phyloP scores from a whole-genome alignment of 2,329 filamentous ascomycete species.

The Fusarium euwallaceae region DNA sequence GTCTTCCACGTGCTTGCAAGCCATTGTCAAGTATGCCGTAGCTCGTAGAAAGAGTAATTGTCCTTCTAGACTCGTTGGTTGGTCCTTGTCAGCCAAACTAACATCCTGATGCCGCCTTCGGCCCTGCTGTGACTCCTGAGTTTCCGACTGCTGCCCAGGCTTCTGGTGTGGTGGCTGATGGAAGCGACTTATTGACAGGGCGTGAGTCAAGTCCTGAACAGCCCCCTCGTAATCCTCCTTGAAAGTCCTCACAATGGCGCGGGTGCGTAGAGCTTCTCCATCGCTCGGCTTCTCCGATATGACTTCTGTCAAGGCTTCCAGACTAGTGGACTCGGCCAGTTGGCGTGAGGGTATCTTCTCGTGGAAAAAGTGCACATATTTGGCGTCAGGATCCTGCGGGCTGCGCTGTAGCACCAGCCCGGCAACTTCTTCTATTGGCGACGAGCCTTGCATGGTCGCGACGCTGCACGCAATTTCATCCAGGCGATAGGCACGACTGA shows the following conservation, averaged over 20 bases:
- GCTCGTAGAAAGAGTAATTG: conserved; percentile 84
- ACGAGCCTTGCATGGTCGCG: conserved; percentile 85
- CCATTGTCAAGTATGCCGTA: conserved; percentile 77
- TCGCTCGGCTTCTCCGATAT: conserved; percentile 74
- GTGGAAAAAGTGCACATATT: conserved; percentile 93
- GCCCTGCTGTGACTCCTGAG: conserved; percentile 48
- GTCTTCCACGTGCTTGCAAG: conserved; percentile 73
- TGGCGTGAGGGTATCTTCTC: conserved; percentile 86
- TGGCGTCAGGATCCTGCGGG: conserved; percentile 77
- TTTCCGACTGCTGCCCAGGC: conserved; percentile 65
- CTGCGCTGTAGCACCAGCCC: conserved; percentile 78
- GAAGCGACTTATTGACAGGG: conserved; percentile 68
- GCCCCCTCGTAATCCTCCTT: conserved; percentile 81
- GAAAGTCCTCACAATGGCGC: conserved; percentile 80
- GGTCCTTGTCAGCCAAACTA: conserved; percentile 59
- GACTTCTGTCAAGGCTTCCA: conserved; percentile 76
- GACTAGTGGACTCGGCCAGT: conserved; percentile 78
- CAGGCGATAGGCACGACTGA: conserved; percentile 81
- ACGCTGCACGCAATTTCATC: conserved; percentile 89
- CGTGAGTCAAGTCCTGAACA: conserved; percentile 76
- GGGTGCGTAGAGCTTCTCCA: conserved; percentile 76
- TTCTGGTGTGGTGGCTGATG: conserved; percentile 66
- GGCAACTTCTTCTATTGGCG: conserved; percentile 82
- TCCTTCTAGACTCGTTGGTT: conserved; percentile 80
- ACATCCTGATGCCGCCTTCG: conserved; percentile 51